A percentile compares a stretch with the other conserved stretches of the same genome.
Evolutionary conservation across 2,329 filamentous ascomycete genomes (phyloP).

Genomic region (Chrysoporthe puriensis): DNA sequence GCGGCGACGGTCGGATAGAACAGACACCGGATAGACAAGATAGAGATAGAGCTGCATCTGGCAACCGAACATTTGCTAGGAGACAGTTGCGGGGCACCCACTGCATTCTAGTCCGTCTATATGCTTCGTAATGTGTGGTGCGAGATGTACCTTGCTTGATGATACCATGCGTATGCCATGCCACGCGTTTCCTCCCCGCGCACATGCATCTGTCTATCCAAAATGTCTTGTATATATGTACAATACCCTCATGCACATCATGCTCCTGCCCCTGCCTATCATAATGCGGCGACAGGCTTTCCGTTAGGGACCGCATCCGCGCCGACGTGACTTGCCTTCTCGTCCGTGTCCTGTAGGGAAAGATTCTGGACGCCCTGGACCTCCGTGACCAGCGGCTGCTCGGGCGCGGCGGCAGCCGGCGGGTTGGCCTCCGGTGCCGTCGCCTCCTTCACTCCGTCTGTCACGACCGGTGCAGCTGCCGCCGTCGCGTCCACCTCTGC

Average conservation of each 20-base stretch:
- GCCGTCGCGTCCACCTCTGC: conserved; percentile 23
- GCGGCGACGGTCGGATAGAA: too few species aligned
- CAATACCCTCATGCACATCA: background rate
- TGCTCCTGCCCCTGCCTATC: background rate
- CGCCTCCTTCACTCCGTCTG: conserved; percentile 22
- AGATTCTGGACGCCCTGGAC: conserved; percentile 33
- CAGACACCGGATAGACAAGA: too few species aligned
- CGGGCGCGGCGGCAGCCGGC: conserved; percentile 10
- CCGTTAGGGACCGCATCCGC: conserved; percentile 12
- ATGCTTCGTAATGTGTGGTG: too few species aligned
- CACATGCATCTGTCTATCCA: conserved; percentile 11
- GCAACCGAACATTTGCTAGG: too few species aligned
- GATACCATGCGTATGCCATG: background rate
- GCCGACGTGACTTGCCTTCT: conserved; percentile 25
- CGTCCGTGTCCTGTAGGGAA: conserved; percentile 27
- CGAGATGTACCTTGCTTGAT: too few species aligned
- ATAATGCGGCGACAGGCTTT: conserved; percentile 22
- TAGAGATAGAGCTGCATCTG: too few species aligned
- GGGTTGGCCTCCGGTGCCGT: conserved; percentile 7
- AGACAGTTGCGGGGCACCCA: too few species aligned
- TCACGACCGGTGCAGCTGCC: conserved; percentile 15
- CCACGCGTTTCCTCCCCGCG: background rate
- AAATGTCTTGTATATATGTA: background rate
- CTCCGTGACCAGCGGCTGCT: conserved; percentile 18
- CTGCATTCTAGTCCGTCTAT: too few species aligned